Conservation (phyloP, 495 filamentous ascomycete genomes). For the Daldinia bambusicola region DNA sequence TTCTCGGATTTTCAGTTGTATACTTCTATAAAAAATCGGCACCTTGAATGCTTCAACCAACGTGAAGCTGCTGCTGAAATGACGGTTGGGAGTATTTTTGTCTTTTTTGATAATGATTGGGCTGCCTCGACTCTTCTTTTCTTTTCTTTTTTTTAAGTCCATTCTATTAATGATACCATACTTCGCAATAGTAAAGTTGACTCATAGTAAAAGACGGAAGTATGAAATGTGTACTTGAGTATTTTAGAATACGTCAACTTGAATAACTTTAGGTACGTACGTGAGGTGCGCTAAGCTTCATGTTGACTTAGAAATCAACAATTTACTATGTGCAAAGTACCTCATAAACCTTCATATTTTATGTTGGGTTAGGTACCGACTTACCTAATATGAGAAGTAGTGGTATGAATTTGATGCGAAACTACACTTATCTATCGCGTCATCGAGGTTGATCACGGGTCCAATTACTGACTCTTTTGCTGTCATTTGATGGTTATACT, state of each 20-base stretch:
- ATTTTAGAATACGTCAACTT: not conserved
- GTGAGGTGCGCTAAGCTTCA: no score
- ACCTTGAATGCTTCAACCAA: not conserved
- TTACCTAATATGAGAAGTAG: not conserved
- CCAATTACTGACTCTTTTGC: not conserved
- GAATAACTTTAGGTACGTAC: not conserved
- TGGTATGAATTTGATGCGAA: not conserved
- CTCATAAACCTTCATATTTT: no score
- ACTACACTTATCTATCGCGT: conserved; percentile 4
- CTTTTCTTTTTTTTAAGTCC: not conserved
- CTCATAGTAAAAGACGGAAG: not conserved
- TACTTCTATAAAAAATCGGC: not conserved
- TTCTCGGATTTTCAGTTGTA: not conserved
- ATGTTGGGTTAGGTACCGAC: not conserved
- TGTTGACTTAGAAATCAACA: no score
- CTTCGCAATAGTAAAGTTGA: not conserved
- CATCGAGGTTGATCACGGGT: conserved; percentile 7
- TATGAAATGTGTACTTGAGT: not conserved
- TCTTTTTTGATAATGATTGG: not conserved
- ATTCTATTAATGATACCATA: not conserved
- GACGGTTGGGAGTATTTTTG: not conserved
- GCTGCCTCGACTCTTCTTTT: not conserved
- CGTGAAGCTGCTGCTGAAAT: not conserved
- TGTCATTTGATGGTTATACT: conserved; percentile 5
- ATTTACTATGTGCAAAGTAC: no score